Percentiles rank a stretch among this genome's conserved stretches.
phyloP scores from a whole-genome alignment of 106 monocot species.

The Ottelia alismoides region DNA sequence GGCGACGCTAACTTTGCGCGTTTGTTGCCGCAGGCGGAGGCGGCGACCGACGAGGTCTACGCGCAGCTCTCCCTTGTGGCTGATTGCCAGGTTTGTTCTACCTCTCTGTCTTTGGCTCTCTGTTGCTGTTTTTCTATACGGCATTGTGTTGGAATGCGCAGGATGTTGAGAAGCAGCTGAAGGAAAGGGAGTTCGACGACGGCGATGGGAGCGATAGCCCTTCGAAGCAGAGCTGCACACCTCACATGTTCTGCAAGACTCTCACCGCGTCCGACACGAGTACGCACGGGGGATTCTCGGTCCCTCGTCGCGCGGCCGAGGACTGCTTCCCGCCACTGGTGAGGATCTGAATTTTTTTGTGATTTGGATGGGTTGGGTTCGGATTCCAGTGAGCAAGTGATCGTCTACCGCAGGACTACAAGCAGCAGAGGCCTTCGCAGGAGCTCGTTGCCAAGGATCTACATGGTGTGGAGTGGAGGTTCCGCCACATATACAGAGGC shows the following conservation, averaged over 20 bases:
- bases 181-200: neutral
- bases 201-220: too few species aligned
- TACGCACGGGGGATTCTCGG: constrained; percentile 76
- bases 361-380: too few species aligned
- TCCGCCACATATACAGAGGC: constrained; percentile 40
- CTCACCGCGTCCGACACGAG: constrained; percentile 38
- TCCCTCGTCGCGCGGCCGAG: constrained; percentile 56
- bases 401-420: constrained; percentile 36
- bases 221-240: too few species aligned
- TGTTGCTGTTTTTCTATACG: too few species aligned
- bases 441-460: constrained; percentile 32
- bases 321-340: constrained; percentile 37
- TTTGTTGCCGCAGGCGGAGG: constrained; percentile 22
- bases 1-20: too few species aligned
- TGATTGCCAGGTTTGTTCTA: constrained; percentile 8
- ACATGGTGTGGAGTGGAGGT: constrained; percentile 35
- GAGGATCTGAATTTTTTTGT: neutral
- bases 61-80: constrained; percentile 22
- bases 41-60: constrained; percentile 31
- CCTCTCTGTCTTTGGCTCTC: neutral
- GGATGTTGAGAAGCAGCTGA: constrained; percentile 12
- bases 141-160: too few species aligned
- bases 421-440: constrained; percentile 34
- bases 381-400: too few species aligned
- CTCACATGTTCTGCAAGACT: constrained; percentile 43